Evolutionary conservation across 805 yeast species (phyloP), one percentile per base, ranked within the genome.

Genomic region (Candida chauliodis): DNA sequence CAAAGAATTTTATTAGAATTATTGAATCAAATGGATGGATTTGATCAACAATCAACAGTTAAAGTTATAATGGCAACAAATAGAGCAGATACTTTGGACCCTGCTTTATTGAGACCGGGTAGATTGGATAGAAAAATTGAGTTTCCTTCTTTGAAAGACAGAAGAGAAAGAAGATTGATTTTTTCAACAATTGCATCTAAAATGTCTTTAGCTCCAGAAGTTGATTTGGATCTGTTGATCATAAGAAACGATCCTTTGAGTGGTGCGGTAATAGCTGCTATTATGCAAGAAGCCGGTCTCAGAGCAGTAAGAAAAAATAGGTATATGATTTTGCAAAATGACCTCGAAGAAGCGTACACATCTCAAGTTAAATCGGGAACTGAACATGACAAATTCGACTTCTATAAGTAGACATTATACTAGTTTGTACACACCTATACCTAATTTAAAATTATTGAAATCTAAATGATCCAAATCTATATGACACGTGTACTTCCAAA

Each of bases 271-370:
- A 93, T 93, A 58, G 98, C 99, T 11, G 99, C 99, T 13, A 91
- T 93, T 51, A 93, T 93, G 99, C 99, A 93, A 75, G 99, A 95
- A 68, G 99, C 99, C 20, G 99, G 99, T 50, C 76, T 93, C 51
- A 80, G 99, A 52, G 99, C 99, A 2, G 98, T 93, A 33, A 84
- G 99, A 71, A 93, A 91, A 71, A 93, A 93, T 65, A 79, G 99
- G 68, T 93, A 95, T 62, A 95, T 93, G 65, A 95, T 93, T 49
- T 72, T 95, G 56, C 98, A 93, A 68, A 81, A 83, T 58, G 99
- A 93, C 69, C 73, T 93, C 59, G 99, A 93, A 62, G 99, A 93
- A 69, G 99, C 99, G 5, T 93, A 93, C 69, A 84, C 95, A 39
- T 69, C 95, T 27, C 99, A 93, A 73, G 99, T 95, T 48, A 93